Evolutionary conservation across 2,329 filamentous ascomycete genomes (phyloP).

Genomic region (Aspergillus hiratsukae): DNA sequence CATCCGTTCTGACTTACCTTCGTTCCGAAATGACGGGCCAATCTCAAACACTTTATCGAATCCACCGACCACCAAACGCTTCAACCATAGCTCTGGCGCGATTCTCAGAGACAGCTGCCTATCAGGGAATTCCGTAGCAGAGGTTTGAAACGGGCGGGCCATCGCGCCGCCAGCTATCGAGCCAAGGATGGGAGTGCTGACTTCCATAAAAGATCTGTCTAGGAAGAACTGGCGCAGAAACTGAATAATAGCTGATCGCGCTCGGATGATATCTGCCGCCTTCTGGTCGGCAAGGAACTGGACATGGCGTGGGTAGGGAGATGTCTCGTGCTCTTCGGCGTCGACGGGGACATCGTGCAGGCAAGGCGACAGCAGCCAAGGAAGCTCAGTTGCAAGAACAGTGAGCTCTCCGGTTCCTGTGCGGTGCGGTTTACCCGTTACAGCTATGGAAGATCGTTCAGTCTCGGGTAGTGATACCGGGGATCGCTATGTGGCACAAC

Average conservation of each 20-base stretch:
- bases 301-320: conserved; percentile 73
- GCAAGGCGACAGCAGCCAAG: conserved; percentile 69
- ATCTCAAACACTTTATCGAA: conserved; percentile 90
- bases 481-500: conserved; percentile 31
- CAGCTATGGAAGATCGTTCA: conserved; percentile 44
- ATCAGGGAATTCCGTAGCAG: conserved; percentile 69
- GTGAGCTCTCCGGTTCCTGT: conserved; percentile 73
- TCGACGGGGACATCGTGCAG: conserved; percentile 72
- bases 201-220: conserved; percentile 71
- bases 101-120: conserved; percentile 74
- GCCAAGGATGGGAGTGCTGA: conserved; percentile 84
- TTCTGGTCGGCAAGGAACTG: conserved; percentile 75
- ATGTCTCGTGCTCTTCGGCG: conserved; percentile 66
- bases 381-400: conserved; percentile 63
- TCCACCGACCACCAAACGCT: conserved; percentile 83
- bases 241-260: conserved; percentile 70
- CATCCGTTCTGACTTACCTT: conserved; percentile 50
- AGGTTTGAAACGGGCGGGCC: conserved; percentile 80
- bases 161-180: conserved; percentile 79
- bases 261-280: conserved; percentile 63
- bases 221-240: conserved; percentile 71
- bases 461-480: conserved; percentile 7
- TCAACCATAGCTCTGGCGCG: conserved; percentile 92
- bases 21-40: conserved; percentile 87
- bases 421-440: conserved; percentile 65